A percentile compares a stretch with the other conserved stretches of the same genome.
Evolutionary conservation across 305 asterid genomes (phyloP).

Genomic region (Rubia tinctorum): DNA sequence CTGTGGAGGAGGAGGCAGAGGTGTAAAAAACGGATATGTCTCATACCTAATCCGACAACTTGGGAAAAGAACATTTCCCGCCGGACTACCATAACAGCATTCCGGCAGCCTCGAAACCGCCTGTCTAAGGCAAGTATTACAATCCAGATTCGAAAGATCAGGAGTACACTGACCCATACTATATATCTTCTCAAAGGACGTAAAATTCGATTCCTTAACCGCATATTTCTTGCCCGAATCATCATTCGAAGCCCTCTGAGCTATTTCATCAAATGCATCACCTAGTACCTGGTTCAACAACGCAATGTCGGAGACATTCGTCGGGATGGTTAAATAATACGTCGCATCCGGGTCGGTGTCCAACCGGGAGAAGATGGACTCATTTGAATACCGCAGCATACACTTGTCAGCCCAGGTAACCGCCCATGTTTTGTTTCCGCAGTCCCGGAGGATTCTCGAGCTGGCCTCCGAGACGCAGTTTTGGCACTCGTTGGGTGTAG

Average conservation of each 20-base stretch:
- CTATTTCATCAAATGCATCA: background rate
- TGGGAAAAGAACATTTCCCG: background rate
- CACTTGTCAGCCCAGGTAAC: background rate
- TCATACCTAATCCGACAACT: slow-evolving; percentile 6
- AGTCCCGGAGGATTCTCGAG: background rate
- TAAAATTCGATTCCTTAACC: background rate
- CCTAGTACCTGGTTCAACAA: background rate
- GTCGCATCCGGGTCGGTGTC: background rate
- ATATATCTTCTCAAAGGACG: background rate
- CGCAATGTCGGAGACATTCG: background rate
- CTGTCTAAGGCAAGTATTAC: background rate
- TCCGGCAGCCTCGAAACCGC: background rate
- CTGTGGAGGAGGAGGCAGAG: too few relatives aligned
- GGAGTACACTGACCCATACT: slow-evolving; percentile 4
- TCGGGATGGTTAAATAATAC: background rate
- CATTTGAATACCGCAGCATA: background rate
- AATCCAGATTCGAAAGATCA: background rate
- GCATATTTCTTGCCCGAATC: background rate
- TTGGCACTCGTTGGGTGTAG: background rate
- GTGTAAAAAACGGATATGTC: background rate
- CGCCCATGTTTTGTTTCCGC: background rate
- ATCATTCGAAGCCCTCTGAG: background rate
- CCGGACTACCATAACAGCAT: background rate
- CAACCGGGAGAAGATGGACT: background rate
- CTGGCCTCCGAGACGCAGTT: background rate